Percentiles rank a stretch among this genome's conserved stretches.
These are phyloP conservation scores for Stachybotrys chlorohalonatus DNA, from an alignment of 2,329 filamentous ascomycete genomes.

Conservation along the genomic window DNA sequence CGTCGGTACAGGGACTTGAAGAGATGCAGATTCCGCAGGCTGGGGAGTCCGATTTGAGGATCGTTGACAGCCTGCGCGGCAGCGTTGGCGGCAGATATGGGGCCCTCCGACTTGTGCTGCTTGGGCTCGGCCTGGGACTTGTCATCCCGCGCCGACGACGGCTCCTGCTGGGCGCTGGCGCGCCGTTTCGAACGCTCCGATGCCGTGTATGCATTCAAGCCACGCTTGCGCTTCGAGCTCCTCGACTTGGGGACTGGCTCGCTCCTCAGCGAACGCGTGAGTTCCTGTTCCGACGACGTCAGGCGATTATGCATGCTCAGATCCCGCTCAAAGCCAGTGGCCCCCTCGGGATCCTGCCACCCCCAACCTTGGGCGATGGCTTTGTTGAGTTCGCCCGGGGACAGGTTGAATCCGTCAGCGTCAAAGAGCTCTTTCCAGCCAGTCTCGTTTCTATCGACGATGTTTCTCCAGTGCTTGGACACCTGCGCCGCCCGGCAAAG, in stretches of 20 bases:
- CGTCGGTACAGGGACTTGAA: constrained; percentile 95
- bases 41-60: constrained; percentile 68
- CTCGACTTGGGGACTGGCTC: constrained; percentile 35
- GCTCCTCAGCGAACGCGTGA: constrained; percentile 30
- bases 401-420: constrained; percentile 68
- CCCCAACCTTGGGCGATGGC: constrained; percentile 92
- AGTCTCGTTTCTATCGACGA: constrained; percentile 87
- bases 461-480: constrained; percentile 85
- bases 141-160: constrained; percentile 27
- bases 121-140: constrained; percentile 28
- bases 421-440: constrained; percentile 94
- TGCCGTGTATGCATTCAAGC: constrained; percentile 31
- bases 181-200: constrained; percentile 46
- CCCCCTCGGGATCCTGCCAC: constrained; percentile 80
- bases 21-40: constrained; percentile 75
- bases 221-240: constrained; percentile 48
- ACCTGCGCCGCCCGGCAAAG: constrained; percentile 88
- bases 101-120: constrained; percentile 63
- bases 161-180: constrained; percentile 37
- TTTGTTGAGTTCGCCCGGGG: constrained; percentile 72
- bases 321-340: constrained; percentile 71
- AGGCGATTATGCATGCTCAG: constrained; percentile 52
- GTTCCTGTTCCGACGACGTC: constrained; percentile 43
- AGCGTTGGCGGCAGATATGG: constrained; percentile 75
- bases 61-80: constrained; percentile 77